These are phyloP conservation scores for Yarrowia osloensis DNA, from an alignment of 805 yeast species.

Conservation along the genomic window DNA sequence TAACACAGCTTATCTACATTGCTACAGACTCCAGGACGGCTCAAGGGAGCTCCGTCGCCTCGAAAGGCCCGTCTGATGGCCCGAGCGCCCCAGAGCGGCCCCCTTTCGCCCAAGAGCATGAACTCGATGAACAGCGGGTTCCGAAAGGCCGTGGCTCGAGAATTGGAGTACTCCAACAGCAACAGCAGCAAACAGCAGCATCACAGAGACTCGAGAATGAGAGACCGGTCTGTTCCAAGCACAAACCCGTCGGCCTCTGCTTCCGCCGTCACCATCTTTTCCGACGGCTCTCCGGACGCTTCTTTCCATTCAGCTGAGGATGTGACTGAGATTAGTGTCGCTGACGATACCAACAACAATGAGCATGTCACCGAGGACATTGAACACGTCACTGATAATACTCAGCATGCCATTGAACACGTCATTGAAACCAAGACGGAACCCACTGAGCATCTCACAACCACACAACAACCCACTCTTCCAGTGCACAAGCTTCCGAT, in stretches of 20 bases:
- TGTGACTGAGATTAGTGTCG: neutral
- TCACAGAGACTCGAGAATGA: neutral
- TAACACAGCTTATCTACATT: conserved; percentile 27
- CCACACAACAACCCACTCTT: neutral
- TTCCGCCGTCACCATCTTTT: neutral
- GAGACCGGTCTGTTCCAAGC: neutral
- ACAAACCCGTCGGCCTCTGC: neutral
- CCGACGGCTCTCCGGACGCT: conserved; percentile 7
- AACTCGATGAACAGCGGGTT: conserved; percentile 15
- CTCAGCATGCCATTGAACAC: neutral
- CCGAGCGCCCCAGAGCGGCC: conserved; percentile 1
- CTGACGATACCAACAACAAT: neutral
- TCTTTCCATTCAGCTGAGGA: conserved; percentile 17
- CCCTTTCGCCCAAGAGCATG: conserved; percentile 21
- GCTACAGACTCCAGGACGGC: conserved; percentile 39
- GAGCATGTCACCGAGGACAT: neutral
- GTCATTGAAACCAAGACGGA: too few relatives aligned
- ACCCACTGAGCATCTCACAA: too few relatives aligned
- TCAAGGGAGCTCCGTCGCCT: conserved; percentile 34
- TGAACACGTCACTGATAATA: neutral
- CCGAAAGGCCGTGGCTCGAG: conserved; percentile 9
- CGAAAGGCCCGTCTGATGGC: conserved; percentile 30
- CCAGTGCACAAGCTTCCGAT: neutral
- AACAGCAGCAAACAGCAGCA: too few relatives aligned
- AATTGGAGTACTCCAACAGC: neutral